Base-by-base conservation (phyloP, 2,329 filamentous ascomycete species). In the Fusarium sp. region DNA sequence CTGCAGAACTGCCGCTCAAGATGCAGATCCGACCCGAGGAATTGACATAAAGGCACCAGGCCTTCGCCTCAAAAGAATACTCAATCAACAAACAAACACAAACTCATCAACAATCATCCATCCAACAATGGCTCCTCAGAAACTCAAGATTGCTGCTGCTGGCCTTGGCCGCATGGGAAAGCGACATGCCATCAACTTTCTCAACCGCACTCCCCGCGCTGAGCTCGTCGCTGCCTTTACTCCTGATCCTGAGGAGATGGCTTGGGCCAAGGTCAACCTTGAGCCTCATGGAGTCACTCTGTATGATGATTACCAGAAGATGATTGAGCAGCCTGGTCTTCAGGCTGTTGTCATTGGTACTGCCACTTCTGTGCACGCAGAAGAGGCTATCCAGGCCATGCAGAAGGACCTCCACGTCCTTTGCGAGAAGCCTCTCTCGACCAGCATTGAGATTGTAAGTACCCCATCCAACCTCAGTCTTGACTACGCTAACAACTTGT, bases 381-480 rank as follows among this genome's bases (percentile, higher is more conserved):
- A 88, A 71, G 87, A 91, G 72, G 85, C 88, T 2, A 87, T 89
- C 75, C 85, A 86, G 72, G 88, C 88, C 12, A 90, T 91, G 60
- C 78, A 87, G 59, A 83, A 83, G 10, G 84, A 86, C 49, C 84
- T 87, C 73, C 89, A 91, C 73, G 88, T 90, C 0, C 79, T 91
- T 17, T 90, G 88, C 74, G 89, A 91, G 82, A 90, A 91, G 82
- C 89, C 89, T 2, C 77, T 90, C 35, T 87, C 85, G 49, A 92
- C 89, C 1, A 88, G 84, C 64, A 83, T 73, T 17, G 71, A 74
- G 14, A 55, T 76, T 29, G 73, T 72, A 17, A 67, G 74, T 58
- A 14, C 1, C 29, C 4, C n/a, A n/a, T n/a, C 20, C 0, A 1
- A 11, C 0, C 2, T 35, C 53, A 22, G 20, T 3, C 6, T 8